Evolutionary conservation across 202 grass and related monocot genomes (phyloP), one percentile per base, ranked within the genome.

Genomic region (Brachypodium distachyon): DNA sequence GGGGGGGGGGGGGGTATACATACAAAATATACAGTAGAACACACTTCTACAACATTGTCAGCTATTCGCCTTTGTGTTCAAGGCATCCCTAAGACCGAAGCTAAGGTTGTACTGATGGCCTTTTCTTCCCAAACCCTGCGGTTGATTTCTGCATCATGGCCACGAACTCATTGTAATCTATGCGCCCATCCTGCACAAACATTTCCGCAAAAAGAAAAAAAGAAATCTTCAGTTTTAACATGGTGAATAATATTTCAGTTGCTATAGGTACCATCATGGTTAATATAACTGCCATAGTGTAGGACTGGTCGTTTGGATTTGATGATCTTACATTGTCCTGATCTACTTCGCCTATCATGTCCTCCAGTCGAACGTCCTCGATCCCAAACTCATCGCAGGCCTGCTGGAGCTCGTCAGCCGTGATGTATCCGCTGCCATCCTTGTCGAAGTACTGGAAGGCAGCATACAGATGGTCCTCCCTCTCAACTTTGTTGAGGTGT

Each of bases 391-490:
- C 92, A 37, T 96, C 86, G 6, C 92, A 96, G 0, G 92, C 92
- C 51, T 96, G 86, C 73, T 96, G 86, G 11, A 96, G 85, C 63
- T 96, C 92, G 57, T 96, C 92, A 17, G 81, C 6, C 16, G 89
- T 96, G 39, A 96, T 96, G 80, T 96, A 96, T 53, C 92, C 92
- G 7, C 92, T 92, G 19, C 77, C 84, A 32, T 95, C 92, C 76
- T 91, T 96, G 74, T 96, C 86, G 1, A 95, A 95, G 77, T 91
- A 95, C 54, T 86, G 80, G 56, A 95, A 95, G 28, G 92, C 89
- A 0, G 88, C 84, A 49, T 87, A 86, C 1, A 95, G 79, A 73
- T 95, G 86, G 56, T 91, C 92, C 7, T 95, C 86, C 82, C 43
- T 91, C 50, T 90, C 86, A 19, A 90, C 73, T 55, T 95, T 95